Conservation (phyloP, 805 yeast species). For the Lipomyces japonicus region DNA sequence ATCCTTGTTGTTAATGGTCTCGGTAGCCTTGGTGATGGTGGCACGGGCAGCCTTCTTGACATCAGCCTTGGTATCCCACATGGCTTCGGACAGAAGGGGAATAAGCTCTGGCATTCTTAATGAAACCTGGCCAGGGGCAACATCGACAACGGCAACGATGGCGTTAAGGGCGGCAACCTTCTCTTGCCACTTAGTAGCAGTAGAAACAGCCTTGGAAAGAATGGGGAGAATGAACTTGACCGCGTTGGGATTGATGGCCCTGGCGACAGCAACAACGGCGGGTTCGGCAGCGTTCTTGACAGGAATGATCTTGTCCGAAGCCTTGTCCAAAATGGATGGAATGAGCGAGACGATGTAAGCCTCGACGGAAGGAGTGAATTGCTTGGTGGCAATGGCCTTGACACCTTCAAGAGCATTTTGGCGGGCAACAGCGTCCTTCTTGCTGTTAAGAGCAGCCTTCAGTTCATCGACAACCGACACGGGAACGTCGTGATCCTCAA, state of each 20-base stretch:
- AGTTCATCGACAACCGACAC: conserved; percentile 76
- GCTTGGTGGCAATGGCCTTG: conserved; percentile 71
- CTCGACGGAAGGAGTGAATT: conserved; percentile 87
- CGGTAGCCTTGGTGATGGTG: conserved; percentile 94
- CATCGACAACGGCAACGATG: conserved; percentile 80
- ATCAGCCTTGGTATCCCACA: conserved; percentile 99
- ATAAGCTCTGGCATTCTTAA: conserved; percentile 99
- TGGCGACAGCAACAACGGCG: conserved; percentile 74
- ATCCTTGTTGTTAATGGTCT: conserved; percentile 99
- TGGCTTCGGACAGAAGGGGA: conserved; percentile 97
- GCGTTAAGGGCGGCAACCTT: conserved; percentile 87
- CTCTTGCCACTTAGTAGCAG: conserved; percentile 92
- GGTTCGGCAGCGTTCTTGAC: conserved; percentile 67
- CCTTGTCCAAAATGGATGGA: conserved; percentile 63
- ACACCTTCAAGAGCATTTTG: conserved; percentile 81
- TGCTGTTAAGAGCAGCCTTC: conserved; percentile 69
- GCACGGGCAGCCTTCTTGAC: conserved; percentile 95
- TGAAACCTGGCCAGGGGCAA: conserved; percentile 93
- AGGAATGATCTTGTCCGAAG: conserved; percentile 88
- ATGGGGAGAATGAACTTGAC: conserved; percentile 86
- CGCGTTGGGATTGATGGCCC: conserved; percentile 85
- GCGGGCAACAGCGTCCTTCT: conserved; percentile 64
- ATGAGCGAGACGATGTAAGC: conserved; percentile 84
- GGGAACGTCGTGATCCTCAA: conserved; percentile 98
- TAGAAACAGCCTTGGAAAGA: conserved; percentile 61